Percentiles rank a stretch among this genome's conserved stretches.
These are phyloP conservation scores for Syzygium syzygioides DNA, from an alignment of 441 rosid species.

Conservation along the genomic window DNA sequence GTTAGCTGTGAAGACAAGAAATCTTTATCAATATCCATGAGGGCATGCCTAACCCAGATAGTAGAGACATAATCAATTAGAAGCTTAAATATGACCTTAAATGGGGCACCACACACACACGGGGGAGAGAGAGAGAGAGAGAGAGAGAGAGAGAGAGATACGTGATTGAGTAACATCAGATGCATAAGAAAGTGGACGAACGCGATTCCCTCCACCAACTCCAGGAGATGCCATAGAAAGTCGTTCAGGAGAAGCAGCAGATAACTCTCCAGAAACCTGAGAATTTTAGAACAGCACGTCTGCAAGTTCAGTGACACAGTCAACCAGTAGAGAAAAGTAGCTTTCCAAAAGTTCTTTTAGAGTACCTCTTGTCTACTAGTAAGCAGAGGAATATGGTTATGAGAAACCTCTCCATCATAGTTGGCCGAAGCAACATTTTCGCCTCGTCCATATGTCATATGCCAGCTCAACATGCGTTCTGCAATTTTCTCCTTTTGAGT, in stretches of 20 bases:
- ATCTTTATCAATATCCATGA: background rate
- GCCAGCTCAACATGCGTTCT: constrained; percentile 19
- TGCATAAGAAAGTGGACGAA: constrained; percentile 13
- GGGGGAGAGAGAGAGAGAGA: background rate
- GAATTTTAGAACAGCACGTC: background rate
- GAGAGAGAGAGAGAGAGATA: background rate
- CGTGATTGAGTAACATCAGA: constrained; percentile 11
- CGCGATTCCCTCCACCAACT: background rate
- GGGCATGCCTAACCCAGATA: background rate
- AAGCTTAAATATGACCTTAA: background rate
- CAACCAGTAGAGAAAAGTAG: background rate
- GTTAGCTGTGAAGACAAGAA: constrained; percentile 2
- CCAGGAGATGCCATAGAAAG: constrained; percentile 15
- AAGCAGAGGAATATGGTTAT: constrained; percentile 14
- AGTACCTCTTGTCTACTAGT: constrained; percentile 13
- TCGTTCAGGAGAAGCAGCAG: constrained; percentile 17
- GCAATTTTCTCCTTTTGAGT: constrained; percentile 11
- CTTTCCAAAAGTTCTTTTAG: background rate
- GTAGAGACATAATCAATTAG: background rate
- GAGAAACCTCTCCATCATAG: constrained; percentile 15
- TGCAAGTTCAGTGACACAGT: background rate
- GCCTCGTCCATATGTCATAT: constrained; percentile 10
- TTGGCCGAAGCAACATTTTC: constrained; percentile 6
- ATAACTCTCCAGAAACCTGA: constrained; percentile 19
- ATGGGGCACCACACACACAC: background rate